Evolutionary conservation across 2,329 filamentous ascomycete genomes (phyloP), one percentile per base, ranked within the genome.

Genomic region (Trichoderma aggressivum): DNA sequence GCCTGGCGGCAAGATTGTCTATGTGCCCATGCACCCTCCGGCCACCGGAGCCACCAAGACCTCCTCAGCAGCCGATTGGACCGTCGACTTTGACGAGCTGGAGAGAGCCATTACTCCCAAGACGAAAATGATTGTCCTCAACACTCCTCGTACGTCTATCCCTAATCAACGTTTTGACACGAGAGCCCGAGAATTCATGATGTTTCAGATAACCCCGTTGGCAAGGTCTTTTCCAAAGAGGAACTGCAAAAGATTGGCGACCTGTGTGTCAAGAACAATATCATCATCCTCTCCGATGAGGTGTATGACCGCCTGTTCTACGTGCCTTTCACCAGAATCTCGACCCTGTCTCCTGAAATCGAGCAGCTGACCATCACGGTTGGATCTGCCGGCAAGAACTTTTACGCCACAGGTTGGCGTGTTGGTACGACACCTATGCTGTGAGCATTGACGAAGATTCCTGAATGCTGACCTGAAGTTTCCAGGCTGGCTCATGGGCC

Each of bases 261-360:
- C 71, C 85, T 99, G 14, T 97, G 94, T 79, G 91, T 98, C 72
- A 94, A 97, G 84, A 87, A 98, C 82, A 91, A 97, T 81, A 92
- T 98, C 79, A 93, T 98, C 77, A 97, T 98, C 75, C 88, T 98
- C 67, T 94, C 92, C 0, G 93, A 96, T 75, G 93, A 96, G 81
- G 93, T 99, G 74, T 99, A 99, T 80, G 96, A 99, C 81, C 90
- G 94, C 30, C 88, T 99, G 0, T 98, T 91, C 86, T 99, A 98
- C 79, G 93, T 94, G 1, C 95, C 95, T 0, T 99, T 98, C 79
- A 98, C 94, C 1, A 89, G 96, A 76, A 91, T 98, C 70, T 93
- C 93, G 28, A 98, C 94, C 0, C 85, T 99, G 21, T 97, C 94
- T 0, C 94, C 94, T 0, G 94, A 98, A 80, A 90, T 98, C 65